Conservation (phyloP, 495 filamentous ascomycete species). For the Saxophila tyrrhenica region DNA sequence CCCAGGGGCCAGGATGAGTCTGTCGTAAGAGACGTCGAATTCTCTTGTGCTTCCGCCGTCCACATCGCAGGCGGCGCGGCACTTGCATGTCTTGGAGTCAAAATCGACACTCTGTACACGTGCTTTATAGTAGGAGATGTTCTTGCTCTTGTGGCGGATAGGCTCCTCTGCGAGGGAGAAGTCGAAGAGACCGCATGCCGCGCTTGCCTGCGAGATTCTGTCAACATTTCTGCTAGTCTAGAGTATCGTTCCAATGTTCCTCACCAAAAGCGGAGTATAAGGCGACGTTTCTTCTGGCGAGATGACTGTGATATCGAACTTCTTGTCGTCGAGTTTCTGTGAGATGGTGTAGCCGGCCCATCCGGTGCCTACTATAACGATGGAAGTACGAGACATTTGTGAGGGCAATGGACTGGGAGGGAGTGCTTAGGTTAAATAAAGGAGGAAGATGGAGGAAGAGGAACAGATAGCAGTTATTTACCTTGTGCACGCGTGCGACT, state of each 20-base stretch:
- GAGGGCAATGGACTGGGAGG: background rate
- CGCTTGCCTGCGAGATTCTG: conserved; percentile 4
- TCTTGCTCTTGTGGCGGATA: conserved; percentile 5
- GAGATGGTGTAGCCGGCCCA: conserved; percentile 11
- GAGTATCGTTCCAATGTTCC: no score
- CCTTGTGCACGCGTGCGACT: no score
- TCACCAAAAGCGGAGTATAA: conserved; percentile 8
- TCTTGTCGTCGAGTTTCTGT: conserved; percentile 3
- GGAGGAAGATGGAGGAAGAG: no score
- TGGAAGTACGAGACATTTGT: conserved; percentile 4
- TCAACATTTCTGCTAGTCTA: no score
- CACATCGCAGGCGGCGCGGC: conserved; percentile 3
- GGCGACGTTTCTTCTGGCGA: conserved; percentile 9
- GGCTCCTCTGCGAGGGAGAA: conserved; percentile 12
- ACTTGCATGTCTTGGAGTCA: background rate
- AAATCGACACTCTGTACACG: conserved; percentile 10
- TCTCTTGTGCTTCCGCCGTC: background rate
- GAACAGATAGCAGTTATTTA: no score
- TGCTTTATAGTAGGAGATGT: conserved; percentile 11
- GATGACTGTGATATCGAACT: conserved; percentile 10
- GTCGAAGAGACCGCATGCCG: conserved; percentile 15
- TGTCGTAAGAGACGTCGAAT: conserved; percentile 11
- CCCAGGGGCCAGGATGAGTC: conserved; percentile 10
- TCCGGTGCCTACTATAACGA: conserved; percentile 12
- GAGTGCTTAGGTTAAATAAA: no score